These are phyloP conservation scores for Botrytis tulipae DNA, from an alignment of 2,329 filamentous ascomycete species.

Conservation along the genomic window DNA sequence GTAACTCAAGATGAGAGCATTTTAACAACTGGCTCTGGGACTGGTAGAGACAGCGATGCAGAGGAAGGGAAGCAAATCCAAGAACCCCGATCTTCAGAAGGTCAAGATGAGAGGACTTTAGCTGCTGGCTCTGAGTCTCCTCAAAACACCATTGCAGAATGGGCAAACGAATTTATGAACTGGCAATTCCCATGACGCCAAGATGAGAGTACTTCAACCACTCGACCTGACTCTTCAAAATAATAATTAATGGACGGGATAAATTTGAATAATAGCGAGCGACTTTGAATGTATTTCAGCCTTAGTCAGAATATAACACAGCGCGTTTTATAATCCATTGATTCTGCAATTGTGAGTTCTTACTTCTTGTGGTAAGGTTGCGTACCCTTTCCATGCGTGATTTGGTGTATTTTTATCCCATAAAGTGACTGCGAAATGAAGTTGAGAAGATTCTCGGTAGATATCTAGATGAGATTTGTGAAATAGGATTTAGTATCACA, in stretches of 20 bases:
- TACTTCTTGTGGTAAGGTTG: neutral
- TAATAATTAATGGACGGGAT: neutral
- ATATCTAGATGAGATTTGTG: neutral
- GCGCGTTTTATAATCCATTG: neutral
- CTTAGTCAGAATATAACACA: neutral
- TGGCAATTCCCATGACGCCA: neutral
- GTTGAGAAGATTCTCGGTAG: no score
- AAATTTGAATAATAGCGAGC: neutral
- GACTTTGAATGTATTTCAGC: neutral
- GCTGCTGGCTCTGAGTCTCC: neutral
- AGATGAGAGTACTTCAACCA: neutral
- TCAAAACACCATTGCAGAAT: neutral
- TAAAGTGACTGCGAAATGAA: neutral
- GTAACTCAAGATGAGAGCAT: neutral
- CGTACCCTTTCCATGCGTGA: neutral
- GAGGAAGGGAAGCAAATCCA: neutral
- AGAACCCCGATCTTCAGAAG: neutral
- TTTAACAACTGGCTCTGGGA: neutral
- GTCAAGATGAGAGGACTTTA: neutral
- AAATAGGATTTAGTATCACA: neutral
- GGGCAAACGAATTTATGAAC: neutral
- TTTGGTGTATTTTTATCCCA: no score
- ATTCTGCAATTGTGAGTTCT: neutral
- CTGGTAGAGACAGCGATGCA: neutral
- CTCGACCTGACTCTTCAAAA: neutral